phyloP scores from a whole-genome alignment of 371 early-diverging fungal species.

The Lichtheimia ramosa region DNA sequence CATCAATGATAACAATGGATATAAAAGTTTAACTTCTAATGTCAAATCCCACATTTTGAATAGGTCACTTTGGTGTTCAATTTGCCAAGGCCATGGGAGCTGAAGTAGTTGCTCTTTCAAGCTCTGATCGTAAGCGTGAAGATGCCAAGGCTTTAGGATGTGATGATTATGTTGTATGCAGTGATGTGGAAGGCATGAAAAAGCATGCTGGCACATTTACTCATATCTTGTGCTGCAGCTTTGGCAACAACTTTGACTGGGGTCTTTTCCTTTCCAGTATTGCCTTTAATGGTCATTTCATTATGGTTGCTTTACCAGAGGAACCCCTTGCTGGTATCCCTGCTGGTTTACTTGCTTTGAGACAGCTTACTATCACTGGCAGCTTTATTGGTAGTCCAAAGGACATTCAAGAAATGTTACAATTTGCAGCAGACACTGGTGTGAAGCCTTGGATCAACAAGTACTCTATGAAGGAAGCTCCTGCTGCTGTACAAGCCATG shows the following conservation, averaged over 20 bases:
- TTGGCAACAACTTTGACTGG: constrained; percentile 43
- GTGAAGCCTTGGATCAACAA: constrained; percentile 69
- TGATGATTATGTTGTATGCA: constrained; percentile 32
- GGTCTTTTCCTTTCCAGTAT: constrained; percentile 37
- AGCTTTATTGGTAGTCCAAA: constrained; percentile 67
- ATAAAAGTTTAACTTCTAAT: no score
- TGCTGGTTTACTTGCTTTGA: constrained; percentile 33
- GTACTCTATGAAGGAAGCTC: constrained; percentile 60
- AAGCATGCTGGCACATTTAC: constrained; percentile 11
- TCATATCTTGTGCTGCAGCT: constrained; percentile 41
- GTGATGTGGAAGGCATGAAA: constrained; percentile 11
- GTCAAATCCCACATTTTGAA: no score
- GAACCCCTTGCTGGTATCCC: constrained; percentile 31
- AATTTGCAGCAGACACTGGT: constrained; percentile 65
- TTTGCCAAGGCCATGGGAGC: constrained; percentile 66
- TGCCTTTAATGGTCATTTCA: constrained; percentile 42
- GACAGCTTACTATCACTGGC: constrained; percentile 56
- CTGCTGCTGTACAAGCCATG: constrained; percentile 61
- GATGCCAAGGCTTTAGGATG: constrained; percentile 38
- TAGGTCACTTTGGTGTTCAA: no score
- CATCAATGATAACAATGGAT: no score
- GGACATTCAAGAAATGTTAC: constrained; percentile 63
- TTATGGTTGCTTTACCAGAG: constrained; percentile 66
- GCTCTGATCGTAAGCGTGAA: constrained; percentile 32
- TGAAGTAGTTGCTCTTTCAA: constrained; percentile 51